These are phyloP conservation scores for Nidularia pulvinata DNA, from an alignment of 768 basidiomycete species.

Conservation along the genomic window DNA sequence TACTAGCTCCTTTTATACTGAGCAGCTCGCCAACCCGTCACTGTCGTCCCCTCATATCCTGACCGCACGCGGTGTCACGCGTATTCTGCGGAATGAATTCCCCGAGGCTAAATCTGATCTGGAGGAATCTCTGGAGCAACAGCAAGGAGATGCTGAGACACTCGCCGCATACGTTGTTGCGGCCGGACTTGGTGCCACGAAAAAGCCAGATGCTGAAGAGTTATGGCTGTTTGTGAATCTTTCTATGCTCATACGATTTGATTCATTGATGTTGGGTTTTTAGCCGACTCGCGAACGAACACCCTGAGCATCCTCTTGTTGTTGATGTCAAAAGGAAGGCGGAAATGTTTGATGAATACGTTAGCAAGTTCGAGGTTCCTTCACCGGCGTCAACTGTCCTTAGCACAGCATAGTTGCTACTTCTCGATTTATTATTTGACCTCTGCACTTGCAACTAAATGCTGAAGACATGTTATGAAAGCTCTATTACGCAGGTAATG, in stretches of 20 bases:
- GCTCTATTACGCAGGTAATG: too few species aligned
- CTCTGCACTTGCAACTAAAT: too few species aligned
- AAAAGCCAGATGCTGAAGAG: conserved; percentile 64
- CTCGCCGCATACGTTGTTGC: conserved; percentile 69
- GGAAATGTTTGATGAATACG: conserved; percentile 60
- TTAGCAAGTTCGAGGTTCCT: conserved; percentile 62
- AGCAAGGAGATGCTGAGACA: conserved; percentile 61
- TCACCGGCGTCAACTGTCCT: conserved; percentile 17
- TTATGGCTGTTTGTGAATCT: conserved; percentile 61
- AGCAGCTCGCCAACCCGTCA: conserved; percentile 82
- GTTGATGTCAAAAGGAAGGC: conserved; percentile 60
- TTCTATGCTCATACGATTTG: background rate
- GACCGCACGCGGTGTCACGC: conserved; percentile 77
- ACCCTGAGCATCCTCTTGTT: conserved; percentile 72
- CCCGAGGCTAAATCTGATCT: conserved; percentile 78
- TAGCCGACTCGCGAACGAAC: conserved; percentile 42
- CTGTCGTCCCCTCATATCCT: conserved; percentile 73
- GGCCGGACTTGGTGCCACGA: conserved; percentile 54
- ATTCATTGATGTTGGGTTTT: conserved; percentile 8
- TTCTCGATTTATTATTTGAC: too few species aligned
- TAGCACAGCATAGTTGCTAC: too few species aligned
- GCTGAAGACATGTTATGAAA: too few species aligned
- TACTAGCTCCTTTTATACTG: conserved; percentile 69
- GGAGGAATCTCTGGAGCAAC: conserved; percentile 69
- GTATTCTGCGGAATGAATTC: conserved; percentile 76